Evolutionary conservation across 2,329 filamentous ascomycete species (phyloP).

Genomic region (Alternaria ethzedia): DNA sequence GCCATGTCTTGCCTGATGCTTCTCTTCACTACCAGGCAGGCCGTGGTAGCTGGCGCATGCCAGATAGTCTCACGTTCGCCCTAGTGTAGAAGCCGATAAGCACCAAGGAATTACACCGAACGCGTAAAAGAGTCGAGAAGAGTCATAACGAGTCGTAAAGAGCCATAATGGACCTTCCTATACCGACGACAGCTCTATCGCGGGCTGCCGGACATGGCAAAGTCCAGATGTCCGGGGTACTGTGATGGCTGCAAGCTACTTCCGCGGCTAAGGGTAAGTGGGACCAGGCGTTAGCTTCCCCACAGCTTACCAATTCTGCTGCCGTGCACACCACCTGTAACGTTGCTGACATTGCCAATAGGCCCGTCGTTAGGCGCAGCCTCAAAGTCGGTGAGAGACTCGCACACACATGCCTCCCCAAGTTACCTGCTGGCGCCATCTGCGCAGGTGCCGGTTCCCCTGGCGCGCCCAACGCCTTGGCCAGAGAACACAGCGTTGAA

Average conservation of each 20-base stretch:
- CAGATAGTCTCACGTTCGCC: neutral
- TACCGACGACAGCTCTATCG: neutral
- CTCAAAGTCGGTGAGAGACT: conserved; percentile 2
- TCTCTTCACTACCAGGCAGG: neutral
- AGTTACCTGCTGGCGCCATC: neutral
- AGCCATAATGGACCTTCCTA: neutral
- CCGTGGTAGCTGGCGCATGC: neutral
- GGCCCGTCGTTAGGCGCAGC: neutral
- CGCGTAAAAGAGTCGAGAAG: neutral
- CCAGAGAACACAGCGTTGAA: neutral
- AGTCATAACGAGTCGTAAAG: neutral
- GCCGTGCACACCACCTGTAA: conserved; percentile 4
- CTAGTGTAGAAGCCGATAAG: neutral
- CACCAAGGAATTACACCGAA: neutral
- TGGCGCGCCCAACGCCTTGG: neutral
- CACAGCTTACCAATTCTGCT: conserved; percentile 5
- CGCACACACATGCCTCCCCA: neutral
- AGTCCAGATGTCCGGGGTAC: neutral
- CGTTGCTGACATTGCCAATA: neutral
- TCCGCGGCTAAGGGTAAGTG: neutral
- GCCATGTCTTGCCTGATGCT: neutral
- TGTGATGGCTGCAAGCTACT: neutral
- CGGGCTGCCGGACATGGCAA: neutral
- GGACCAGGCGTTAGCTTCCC: conserved; percentile 2
- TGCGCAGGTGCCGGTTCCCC: neutral